Base-by-base conservation (phyloP, 495 filamentous ascomycete species). In the Penicillium herquei region DNA sequence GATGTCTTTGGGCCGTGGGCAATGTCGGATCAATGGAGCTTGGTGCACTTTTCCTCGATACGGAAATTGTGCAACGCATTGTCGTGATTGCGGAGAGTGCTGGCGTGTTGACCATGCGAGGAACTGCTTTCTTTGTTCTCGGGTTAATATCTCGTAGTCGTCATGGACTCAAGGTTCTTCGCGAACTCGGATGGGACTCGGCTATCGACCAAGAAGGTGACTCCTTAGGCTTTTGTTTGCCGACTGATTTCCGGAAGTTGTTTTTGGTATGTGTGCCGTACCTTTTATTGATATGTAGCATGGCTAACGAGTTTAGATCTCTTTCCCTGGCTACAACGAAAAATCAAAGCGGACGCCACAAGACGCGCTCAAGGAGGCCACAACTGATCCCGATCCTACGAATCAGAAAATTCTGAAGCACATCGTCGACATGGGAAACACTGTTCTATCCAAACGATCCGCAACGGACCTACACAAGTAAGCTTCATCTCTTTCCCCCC, bases 1-100 rank as follows among this genome's bases (percentile, higher is more conserved):
- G 95, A 30, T 96, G 90, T 65, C 80, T 98, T 16, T 98, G 94
- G 94, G 94, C 94, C 0, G 90, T 98, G 8, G 94, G 95, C 26
- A 98, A 98, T 64, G 91, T 98, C 44, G 94, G 94, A 1, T 96
- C 91, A 3, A 98, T 98, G 95, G 92, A 96, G 61, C 84, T 97
- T 32, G 94, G 95, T 2, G 94, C 92, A 0, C 89, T 90, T 0
- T 98, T 98, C 70, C 79, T 98, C 3, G 87, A 87, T 51, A 85
- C 85, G 41, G 89, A 96, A 54, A 90, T 97, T 31, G 89, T 97
- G 26, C 81, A 86, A 64, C 81, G 84, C 53, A 91, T 98, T 42
- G 84, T 97, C 50, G 75, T 81, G 60, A 96, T 98, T 67, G 95
- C 94, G 3, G 86, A 95, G 63, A 77, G 75, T 56, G 91, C 92